phyloP scores from a whole-genome alignment of 805 yeast genomes.

The Wickerhamiella domercqiae region DNA sequence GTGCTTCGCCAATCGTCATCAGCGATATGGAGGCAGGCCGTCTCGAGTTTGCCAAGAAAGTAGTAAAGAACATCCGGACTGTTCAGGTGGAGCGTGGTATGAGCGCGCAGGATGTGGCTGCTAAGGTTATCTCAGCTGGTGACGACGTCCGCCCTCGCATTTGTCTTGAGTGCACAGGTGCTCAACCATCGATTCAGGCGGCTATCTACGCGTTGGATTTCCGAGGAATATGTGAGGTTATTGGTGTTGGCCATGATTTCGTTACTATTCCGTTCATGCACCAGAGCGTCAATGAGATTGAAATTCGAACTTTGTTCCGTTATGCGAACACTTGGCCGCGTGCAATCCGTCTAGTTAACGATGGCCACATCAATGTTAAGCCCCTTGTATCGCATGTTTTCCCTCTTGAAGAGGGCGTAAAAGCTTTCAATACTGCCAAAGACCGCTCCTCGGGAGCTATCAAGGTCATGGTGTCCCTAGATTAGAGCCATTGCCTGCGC shows the following conservation, averaged over 20 bases:
- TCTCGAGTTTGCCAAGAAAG: slow-evolving; percentile 31
- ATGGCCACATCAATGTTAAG: slow-evolving; percentile 31
- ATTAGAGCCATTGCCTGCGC: too few species aligned
- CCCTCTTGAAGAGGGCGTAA: slow-evolving; percentile 31
- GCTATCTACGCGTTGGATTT: slow-evolving; percentile 33
- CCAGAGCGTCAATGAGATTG: slow-evolving; percentile 36
- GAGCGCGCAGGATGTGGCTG: slow-evolving; percentile 22
- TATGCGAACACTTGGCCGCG: slow-evolving; percentile 44
- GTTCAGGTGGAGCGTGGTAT: slow-evolving; percentile 31
- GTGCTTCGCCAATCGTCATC: slow-evolving; percentile 37
- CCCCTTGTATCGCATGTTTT: slow-evolving; percentile 36
- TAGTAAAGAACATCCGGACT: slow-evolving; percentile 34
- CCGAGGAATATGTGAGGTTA: slow-evolving; percentile 32
- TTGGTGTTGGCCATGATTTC: slow-evolving; percentile 37
- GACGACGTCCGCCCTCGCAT: slow-evolving; percentile 32
- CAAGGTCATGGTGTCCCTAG: slow-evolving; percentile 37
- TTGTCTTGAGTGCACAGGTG: slow-evolving; percentile 42
- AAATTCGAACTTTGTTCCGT: slow-evolving; percentile 36
- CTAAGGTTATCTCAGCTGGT: slow-evolving; percentile 21
- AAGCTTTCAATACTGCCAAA: slow-evolving; percentile 30
- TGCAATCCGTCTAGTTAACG: slow-evolving; percentile 34
- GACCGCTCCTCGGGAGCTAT: slow-evolving; percentile 33
- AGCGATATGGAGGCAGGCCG: slow-evolving; percentile 34
- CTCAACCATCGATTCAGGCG: slow-evolving; percentile 33
- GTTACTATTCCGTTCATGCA: slow-evolving; percentile 42